These are phyloP conservation scores for Penicillium italicum DNA, from an alignment of 2,329 filamentous ascomycete species.

Conservation along the genomic window DNA sequence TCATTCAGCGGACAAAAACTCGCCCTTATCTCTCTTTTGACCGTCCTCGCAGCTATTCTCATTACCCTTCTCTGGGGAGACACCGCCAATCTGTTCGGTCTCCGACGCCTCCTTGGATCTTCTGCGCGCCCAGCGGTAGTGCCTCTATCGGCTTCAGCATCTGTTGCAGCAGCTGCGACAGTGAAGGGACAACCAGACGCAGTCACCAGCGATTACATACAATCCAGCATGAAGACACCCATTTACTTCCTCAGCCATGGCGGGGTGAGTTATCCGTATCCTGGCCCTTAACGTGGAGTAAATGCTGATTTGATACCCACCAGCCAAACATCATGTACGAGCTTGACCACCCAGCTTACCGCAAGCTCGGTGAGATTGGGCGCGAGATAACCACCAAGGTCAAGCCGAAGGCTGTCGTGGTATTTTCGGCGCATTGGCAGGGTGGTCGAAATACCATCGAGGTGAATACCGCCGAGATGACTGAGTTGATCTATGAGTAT, in stretches of 20 bases:
- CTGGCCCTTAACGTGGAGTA: not conserved
- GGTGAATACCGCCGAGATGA: constrained; percentile 63
- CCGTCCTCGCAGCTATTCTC: constrained; percentile 20
- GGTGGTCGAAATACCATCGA: constrained; percentile 53
- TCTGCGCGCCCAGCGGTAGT: constrained; percentile 5
- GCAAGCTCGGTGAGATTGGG: constrained; percentile 62
- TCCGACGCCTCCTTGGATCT: constrained; percentile 24
- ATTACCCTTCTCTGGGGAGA: constrained; percentile 19
- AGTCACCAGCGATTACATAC: too few species aligned
- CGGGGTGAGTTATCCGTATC: constrained; percentile 33
- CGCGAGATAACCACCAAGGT: constrained; percentile 66
- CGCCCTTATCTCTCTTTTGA: constrained; percentile 17
- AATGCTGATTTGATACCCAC: not conserved
- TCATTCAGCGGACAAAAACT: constrained; percentile 8
- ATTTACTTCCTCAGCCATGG: constrained; percentile 54
- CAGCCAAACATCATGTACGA: constrained; percentile 65
- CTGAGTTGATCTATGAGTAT: constrained; percentile 67
- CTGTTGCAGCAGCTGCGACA: not conserved
- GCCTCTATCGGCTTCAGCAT: constrained; percentile 3
- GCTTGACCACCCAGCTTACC: constrained; percentile 64
- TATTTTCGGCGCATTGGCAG: constrained; percentile 78
- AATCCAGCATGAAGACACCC: constrained; percentile 41
- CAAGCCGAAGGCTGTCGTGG: constrained; percentile 67
- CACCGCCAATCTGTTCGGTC: constrained; percentile 28
- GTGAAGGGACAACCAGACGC: not conserved